These are phyloP conservation scores for Alternaria conjuncta DNA, from an alignment of 2,329 filamentous ascomycete genomes.

Conservation along the genomic window DNA sequence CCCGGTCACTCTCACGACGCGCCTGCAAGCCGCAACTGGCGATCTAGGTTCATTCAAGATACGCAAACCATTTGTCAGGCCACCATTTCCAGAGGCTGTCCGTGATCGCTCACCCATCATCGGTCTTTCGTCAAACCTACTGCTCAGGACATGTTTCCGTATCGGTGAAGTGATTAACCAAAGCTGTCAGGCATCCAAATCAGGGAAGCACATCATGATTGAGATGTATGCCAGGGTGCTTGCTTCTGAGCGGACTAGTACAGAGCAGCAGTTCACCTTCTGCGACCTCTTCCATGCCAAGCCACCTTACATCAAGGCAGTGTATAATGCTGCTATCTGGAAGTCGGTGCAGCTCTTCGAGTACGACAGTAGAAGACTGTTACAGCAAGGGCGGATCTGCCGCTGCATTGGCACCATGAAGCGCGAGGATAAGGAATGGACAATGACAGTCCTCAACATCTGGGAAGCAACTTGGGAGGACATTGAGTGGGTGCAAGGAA, in stretches of 20 bases:
- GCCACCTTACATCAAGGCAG: conserved; percentile 60
- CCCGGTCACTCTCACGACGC: conserved; percentile 30
- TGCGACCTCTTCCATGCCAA: conserved; percentile 66
- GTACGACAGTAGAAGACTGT: conserved; percentile 54
- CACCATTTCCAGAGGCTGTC: conserved; percentile 58
- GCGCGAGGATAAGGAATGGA: conserved; percentile 52
- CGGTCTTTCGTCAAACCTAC: conserved; percentile 56
- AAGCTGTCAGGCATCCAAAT: conserved; percentile 55
- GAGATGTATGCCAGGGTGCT: conserved; percentile 69
- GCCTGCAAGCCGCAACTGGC: conserved; percentile 15
- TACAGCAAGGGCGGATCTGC: conserved; percentile 52
- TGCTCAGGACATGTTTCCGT: conserved; percentile 68
- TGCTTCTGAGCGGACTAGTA: conserved; percentile 62
- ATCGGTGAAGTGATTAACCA: conserved; percentile 65
- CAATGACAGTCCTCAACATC: conserved; percentile 57
- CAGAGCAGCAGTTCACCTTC: conserved; percentile 69
- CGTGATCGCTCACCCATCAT: conserved; percentile 61
- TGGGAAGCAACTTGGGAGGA: conserved; percentile 63
- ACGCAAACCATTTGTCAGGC: conserved; percentile 57
- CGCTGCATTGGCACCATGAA: conserved; percentile 59
- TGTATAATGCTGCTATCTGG: conserved; percentile 54
- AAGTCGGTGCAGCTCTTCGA: conserved; percentile 55
- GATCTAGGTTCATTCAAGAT: not conserved
- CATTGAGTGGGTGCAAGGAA: conserved; percentile 58
- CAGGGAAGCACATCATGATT: conserved; percentile 59